Evolutionary conservation across 257 asterid species (phyloP).

Genomic region (Euphrasia confusa): DNA sequence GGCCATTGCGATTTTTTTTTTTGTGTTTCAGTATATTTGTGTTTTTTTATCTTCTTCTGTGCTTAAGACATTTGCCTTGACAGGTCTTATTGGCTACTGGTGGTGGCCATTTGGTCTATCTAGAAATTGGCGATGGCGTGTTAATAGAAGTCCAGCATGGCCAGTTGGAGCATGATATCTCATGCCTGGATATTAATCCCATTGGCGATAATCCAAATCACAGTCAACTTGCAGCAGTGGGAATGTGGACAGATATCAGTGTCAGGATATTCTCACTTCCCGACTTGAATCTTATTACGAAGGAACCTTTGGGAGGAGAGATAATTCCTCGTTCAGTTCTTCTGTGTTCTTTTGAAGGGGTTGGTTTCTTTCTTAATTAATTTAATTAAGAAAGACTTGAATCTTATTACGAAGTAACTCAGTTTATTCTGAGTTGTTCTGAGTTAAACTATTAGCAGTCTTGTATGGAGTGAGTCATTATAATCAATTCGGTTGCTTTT

Average conservation of each 20-base stretch:
- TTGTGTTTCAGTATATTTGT: constrained; percentile 12
- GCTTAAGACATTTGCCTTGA: constrained; percentile 21
- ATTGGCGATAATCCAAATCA: constrained; percentile 72
- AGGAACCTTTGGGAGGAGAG: constrained; percentile 95
- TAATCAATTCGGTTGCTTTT: constrained; percentile 4
- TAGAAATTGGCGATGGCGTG: constrained; percentile 91
- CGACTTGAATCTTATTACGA: constrained; percentile 71
- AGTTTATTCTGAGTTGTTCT: too few relatives aligned
- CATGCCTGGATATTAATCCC: constrained; percentile 96
- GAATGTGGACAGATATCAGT: constrained; percentile 99
- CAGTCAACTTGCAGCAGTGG: constrained; percentile 92
- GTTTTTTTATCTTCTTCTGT: constrained; percentile 24
- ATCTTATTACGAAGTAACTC: too few relatives aligned
- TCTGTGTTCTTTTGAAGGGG: constrained; percentile 94
- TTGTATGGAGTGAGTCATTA: neutral
- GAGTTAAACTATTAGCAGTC: too few relatives aligned
- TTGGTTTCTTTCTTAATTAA: constrained; percentile 34
- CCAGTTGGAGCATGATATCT: constrained; percentile 84
- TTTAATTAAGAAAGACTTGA: constrained; percentile 25
- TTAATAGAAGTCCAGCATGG: constrained; percentile 64
- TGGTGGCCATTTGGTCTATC: constrained; percentile 91
- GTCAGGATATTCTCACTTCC: constrained; percentile 77
- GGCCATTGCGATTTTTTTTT: constrained; percentile 7
- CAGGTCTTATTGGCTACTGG: constrained; percentile 97
- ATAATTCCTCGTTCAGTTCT: constrained; percentile 98